A percentile compares a stretch with the other conserved stretches of the same genome.
Evolutionary conservation across 441 rosid species (phyloP).

Genomic region (Corymbia citriodora): DNA sequence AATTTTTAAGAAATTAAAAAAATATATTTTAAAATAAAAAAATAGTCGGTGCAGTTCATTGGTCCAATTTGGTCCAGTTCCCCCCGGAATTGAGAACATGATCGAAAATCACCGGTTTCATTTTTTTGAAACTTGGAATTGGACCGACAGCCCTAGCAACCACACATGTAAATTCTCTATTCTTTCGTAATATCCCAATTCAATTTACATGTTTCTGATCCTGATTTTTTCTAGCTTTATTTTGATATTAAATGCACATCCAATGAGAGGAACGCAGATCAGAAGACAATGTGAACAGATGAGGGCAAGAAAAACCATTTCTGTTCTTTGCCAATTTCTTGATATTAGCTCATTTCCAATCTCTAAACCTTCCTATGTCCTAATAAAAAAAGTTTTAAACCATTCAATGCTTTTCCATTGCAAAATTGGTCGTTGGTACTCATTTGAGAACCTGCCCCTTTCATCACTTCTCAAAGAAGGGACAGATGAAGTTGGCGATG

Average conservation of each 20-base stretch:
- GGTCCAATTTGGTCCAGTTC: too few relatives aligned
- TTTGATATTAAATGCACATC: neutral
- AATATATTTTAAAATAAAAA: too few relatives aligned
- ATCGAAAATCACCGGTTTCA: too few relatives aligned
- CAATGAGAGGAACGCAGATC: neutral
- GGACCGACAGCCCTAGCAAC: neutral
- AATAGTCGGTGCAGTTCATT: too few relatives aligned
- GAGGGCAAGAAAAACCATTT: neutral
- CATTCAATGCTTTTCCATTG: too few relatives aligned
- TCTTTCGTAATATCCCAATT: neutral
- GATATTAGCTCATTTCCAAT: neutral
- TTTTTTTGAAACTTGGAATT: too few relatives aligned
- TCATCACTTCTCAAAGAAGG: neutral
- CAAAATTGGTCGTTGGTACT: too few relatives aligned
- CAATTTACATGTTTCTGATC: neutral
- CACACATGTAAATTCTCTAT: neutral
- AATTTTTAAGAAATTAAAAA: too few relatives aligned
- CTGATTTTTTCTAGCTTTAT: neutral
- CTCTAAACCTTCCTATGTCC: neutral
- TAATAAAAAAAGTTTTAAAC: too few relatives aligned
- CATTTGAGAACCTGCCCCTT: neutral
- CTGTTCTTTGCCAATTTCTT: neutral
- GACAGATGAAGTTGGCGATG: neutral
- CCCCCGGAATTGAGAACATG: too few relatives aligned
- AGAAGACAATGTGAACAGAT: neutral